Conservation (phyloP, 1,139 yeast species). For the Torulaspora pretoriensis region DNA sequence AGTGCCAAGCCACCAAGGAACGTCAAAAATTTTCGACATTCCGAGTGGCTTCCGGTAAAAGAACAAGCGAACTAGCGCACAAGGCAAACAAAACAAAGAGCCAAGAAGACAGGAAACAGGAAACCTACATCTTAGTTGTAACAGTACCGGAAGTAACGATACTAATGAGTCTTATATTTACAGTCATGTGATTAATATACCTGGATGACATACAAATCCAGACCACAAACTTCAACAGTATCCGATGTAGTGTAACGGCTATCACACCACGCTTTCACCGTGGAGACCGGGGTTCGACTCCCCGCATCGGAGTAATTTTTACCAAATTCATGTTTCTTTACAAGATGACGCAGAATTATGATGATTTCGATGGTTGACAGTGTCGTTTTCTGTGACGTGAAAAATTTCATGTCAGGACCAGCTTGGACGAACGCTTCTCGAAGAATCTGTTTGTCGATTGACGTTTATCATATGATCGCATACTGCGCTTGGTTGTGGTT, state of each 20-base stretch:
- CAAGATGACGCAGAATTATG: not conserved
- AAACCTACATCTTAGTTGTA: no score
- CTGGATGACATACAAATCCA: no score
- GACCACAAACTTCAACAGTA: not conserved
- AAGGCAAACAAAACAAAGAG: not conserved
- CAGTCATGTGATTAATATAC: no score
- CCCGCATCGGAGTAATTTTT: constrained; percentile 11
- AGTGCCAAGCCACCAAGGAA: constrained; percentile 1
- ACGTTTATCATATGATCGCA: not conserved
- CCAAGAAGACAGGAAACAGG: not conserved
- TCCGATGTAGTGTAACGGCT: constrained; percentile 13
- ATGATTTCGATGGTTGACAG: no score
- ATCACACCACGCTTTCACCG: constrained; percentile 13
- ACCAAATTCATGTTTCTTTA: not conserved
- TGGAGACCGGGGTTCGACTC: constrained; percentile 13
- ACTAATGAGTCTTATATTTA: no score
- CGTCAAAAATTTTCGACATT: not conserved
- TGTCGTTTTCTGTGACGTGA: not conserved
- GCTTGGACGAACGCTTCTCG: not conserved
- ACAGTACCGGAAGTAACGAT: no score
- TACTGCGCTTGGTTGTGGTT: not conserved
- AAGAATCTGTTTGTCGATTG: not conserved
- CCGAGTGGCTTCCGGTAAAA: not conserved
- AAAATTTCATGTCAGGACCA: not conserved
- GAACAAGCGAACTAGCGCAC: not conserved